Evolutionary conservation across 345 rosid species (phyloP).

Genomic region (Odontarrhena argentea): DNA sequence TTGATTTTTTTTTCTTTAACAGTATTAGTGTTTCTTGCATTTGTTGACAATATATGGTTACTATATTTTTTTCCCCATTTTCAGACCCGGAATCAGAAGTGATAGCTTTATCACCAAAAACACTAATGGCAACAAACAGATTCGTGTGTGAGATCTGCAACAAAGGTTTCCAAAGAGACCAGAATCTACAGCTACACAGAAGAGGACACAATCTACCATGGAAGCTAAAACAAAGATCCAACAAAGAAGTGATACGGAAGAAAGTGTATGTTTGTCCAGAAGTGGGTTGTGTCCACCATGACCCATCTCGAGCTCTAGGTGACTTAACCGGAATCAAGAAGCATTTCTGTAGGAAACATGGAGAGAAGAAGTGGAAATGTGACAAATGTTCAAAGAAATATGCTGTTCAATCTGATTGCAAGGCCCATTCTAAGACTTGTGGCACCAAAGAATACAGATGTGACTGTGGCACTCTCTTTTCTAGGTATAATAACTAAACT

Average conservation of each 20-base stretch:
- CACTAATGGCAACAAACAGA: constrained; percentile 78
- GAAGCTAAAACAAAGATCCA: constrained; percentile 85
- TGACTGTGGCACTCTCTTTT: constrained; percentile 93
- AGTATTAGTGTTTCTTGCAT: constrained; percentile 3
- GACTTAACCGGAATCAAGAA: constrained; percentile 97
- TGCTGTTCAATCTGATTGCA: constrained; percentile 98
- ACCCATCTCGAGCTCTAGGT: constrained; percentile 90
- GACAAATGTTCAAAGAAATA: constrained; percentile 88
- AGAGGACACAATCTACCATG: constrained; percentile 92
- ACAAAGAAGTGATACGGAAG: constrained; percentile 55
- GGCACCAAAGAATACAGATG: constrained; percentile 94
- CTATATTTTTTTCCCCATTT: neutral
- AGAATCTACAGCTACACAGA: constrained; percentile 81
- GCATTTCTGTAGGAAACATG: constrained; percentile 89
- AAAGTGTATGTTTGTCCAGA: constrained; percentile 75
- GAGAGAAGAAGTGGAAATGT: constrained; percentile 97
- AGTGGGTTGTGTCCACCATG: constrained; percentile 80
- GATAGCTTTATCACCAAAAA: constrained; percentile 78
- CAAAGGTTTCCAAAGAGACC: constrained; percentile 92
- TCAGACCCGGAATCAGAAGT: constrained; percentile 91
- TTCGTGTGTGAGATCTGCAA: constrained; percentile 86
- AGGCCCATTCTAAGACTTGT: constrained; percentile 94
- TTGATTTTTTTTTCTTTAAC: neutral
- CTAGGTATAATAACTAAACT: constrained; percentile 53
- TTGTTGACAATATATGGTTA: constrained; percentile 11